These are phyloP conservation scores for Neurospora sp. DNA, from an alignment of 495 filamentous ascomycete species.

Conservation along the genomic window DNA sequence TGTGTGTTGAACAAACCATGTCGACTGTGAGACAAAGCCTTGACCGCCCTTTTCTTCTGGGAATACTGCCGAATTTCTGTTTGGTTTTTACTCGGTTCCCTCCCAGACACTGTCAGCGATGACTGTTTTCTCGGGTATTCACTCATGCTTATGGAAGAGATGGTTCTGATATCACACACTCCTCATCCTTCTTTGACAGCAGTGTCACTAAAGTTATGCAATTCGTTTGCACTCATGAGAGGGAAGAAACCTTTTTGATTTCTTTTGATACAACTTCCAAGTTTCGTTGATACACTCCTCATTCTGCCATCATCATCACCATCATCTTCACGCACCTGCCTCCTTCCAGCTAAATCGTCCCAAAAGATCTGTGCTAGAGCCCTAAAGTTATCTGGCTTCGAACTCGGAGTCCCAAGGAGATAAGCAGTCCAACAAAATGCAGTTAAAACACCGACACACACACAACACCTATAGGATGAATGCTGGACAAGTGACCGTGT, in stretches of 20 bases:
- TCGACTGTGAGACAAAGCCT: neutral
- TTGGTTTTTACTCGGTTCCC: neutral
- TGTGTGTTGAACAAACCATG: neutral
- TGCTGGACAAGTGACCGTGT: neutral
- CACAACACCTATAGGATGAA: neutral
- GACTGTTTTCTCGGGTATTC: neutral
- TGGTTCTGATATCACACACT: neutral
- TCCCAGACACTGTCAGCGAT: neutral
- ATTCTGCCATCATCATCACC: neutral
- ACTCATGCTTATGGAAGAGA: neutral
- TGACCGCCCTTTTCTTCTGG: neutral
- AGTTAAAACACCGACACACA: neutral
- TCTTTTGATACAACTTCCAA: neutral
- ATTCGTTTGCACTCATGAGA: neutral
- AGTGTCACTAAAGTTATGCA: neutral
- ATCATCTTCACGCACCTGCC: neutral
- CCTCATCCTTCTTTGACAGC: neutral
- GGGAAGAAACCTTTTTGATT: neutral
- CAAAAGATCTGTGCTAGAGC: neutral
- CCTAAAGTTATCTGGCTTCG: neutral
- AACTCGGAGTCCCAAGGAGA: neutral
- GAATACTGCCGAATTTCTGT: neutral
- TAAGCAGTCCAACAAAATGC: neutral
- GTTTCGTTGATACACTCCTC: neutral
- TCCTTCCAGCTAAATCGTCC: neutral